Evolutionary conservation across 495 filamentous ascomycete species (phyloP), one percentile per base, ranked within the genome.

Genomic region (Penicillium antarcticum): DNA sequence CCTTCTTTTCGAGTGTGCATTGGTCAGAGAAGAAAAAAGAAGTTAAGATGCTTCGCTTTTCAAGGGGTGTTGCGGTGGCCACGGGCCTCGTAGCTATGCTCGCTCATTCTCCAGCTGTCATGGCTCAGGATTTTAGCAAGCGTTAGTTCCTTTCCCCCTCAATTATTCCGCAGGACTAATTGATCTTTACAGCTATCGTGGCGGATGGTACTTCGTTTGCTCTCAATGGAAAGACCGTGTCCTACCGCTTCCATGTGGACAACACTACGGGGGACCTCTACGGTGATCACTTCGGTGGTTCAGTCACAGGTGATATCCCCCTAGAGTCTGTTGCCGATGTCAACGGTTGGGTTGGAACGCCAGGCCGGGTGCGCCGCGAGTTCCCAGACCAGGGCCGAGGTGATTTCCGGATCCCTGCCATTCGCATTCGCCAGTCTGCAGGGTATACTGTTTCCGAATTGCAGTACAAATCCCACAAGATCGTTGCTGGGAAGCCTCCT

Each of bases 241-340:
- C 77, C 14, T 81, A 81, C 51, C 73, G 68, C 26, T 79, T 81
- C 63, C 79, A 79, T 56, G 77, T 80, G 33, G 73, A 81, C 48
- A 62, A 75, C 26, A 66, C 53, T 36, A 72, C 73, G 8, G 65
- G 72, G 16, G 79, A 81, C 45, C 62, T 81, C 39, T 51, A 75
- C 11, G 71, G 74, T 7, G 79, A 80, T 45, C 78, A 81, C 47
- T 81, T 78, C 56, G 79, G 78, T 14, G 66, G 60, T 42, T 58
- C 52, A 14, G 51, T 68, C 19, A 54, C 56, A 2, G 66, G 62
- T 9, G 63, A 61, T 1, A 75, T 77, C n/a, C 70, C 73, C 0
- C 59, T 58, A 2, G 76, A 78, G 44, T 58, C 66, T 16, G 59
- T 67, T 9, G 55, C 65, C 0, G 61, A 62, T 4, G 67, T 69